These are phyloP conservation scores for Salix suchowensis DNA, from an alignment of 345 rosid species.

Conservation along the genomic window DNA sequence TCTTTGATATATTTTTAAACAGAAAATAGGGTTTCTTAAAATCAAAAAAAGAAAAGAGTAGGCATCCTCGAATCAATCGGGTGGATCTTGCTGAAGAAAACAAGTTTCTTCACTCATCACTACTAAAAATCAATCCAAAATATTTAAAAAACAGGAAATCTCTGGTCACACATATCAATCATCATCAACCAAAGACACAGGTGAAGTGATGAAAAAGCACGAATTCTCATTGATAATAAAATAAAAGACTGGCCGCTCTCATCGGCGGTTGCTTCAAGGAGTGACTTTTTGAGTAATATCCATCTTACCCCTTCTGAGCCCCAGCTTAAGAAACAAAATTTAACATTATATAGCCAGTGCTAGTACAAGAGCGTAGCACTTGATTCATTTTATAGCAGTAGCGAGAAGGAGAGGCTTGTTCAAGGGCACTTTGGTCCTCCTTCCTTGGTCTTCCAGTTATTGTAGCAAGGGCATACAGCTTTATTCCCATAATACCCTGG, in stretches of 20 bases:
- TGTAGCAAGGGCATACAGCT: conserved; percentile 32
- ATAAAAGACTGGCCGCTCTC: conserved; percentile 32
- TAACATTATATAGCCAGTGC: background rate
- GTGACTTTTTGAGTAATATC: conserved; percentile 10
- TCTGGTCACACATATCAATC: background rate
- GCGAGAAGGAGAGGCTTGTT: background rate
- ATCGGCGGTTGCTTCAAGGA: conserved; percentile 20
- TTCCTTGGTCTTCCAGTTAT: conserved; percentile 34
- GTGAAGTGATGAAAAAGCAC: background rate
- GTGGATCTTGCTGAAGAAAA: too few relatives aligned
- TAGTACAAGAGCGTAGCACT: background rate
- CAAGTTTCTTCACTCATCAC: too few relatives aligned
- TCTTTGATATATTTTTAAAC: too few relatives aligned
- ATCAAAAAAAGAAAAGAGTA: too few relatives aligned
- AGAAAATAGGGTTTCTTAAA: too few relatives aligned
- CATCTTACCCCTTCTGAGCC: too few relatives aligned
- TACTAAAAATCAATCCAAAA: too few relatives aligned
- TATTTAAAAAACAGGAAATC: background rate
- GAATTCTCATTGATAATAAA: conserved; percentile 17
- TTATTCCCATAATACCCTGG: conserved; percentile 17
- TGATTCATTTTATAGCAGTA: background rate
- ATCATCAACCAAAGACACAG: too few relatives aligned
- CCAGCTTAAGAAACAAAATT: background rate
- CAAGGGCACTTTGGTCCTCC: conserved; percentile 33
- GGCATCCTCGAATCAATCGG: too few relatives aligned